These are phyloP conservation scores for Aspergillus ibericus DNA, from an alignment of 2,329 filamentous ascomycete genomes.

Conservation along the genomic window DNA sequence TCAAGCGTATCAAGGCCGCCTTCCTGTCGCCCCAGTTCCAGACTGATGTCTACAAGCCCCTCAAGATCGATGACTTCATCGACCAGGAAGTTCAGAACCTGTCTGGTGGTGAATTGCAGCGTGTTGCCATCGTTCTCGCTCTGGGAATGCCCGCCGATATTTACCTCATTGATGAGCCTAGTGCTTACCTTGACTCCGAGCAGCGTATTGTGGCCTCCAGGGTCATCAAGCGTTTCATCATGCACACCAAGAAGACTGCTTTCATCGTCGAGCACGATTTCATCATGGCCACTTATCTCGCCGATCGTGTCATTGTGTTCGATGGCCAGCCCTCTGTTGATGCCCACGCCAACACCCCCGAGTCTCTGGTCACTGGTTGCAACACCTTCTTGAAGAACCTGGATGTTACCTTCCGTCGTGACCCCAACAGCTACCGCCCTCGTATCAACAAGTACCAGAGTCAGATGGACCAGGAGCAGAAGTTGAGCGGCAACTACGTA, in stretches of 20 bases:
- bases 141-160: conserved; percentile 95
- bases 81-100: conserved; percentile 99
- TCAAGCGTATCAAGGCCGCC: conserved; percentile 98
- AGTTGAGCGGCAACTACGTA: conserved; percentile 86
- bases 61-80: conserved; percentile 98
- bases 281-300: conserved; percentile 84
- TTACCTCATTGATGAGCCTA: conserved; percentile 97
- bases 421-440: conserved; percentile 91
- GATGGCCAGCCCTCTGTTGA: conserved; percentile 89
- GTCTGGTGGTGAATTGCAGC: conserved; percentile 98
- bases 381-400: conserved; percentile 96
- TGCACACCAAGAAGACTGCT: conserved; percentile 99
- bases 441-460: conserved; percentile 98
- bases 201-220: conserved; percentile 96
- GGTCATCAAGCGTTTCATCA: conserved; percentile 99
- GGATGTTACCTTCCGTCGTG: conserved; percentile 97
- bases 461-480: conserved; percentile 98
- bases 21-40: conserved; percentile 98
- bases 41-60: conserved; percentile 98
- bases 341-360: conserved; percentile 82
- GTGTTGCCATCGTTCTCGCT: conserved; percentile 96
- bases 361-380: conserved; percentile 91
- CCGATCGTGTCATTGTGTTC: conserved; percentile 97
- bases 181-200: conserved; percentile 96
- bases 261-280: conserved; percentile 99